Percentiles rank a stretch among this genome's conserved stretches.
Conservation (phyloP, 257 asterid species). For the Coffea eugenioides region DNA sequence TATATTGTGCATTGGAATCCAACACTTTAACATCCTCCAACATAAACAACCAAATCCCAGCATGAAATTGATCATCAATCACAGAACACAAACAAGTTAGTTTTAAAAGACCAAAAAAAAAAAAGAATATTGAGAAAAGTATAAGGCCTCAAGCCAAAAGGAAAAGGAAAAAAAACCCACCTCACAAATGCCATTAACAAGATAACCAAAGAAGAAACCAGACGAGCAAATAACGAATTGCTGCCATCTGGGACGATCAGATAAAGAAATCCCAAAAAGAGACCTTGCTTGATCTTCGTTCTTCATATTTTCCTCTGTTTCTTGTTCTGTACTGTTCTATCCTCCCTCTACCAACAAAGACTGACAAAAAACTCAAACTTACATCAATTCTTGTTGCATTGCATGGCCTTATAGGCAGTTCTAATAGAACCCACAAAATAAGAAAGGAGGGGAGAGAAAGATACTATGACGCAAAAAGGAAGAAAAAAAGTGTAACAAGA, state of each 20-base stretch:
- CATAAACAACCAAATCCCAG: background rate
- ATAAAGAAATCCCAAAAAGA: conserved; percentile 72
- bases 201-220: conserved; percentile 92
- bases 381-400: background rate
- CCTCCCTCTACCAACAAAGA: background rate
- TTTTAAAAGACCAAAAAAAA: background rate
- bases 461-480: background rate
- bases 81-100: background rate
- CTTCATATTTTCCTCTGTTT: conserved; percentile 43
- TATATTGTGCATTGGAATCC: background rate
- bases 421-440: background rate
- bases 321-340: background rate
- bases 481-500: background rate
- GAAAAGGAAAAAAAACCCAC: conserved; percentile 21
- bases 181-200: conserved; percentile 95
- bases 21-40: background rate
- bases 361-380: background rate
- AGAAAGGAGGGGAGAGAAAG: background rate
- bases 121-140: background rate
- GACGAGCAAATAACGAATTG: conserved; percentile 85
- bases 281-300: conserved; percentile 78
- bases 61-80: background rate
- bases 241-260: conserved; percentile 73
- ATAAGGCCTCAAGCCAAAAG: background rate
- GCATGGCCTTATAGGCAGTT: conserved; percentile 9